Percentiles rank a stretch among this genome's conserved stretches.
Evolutionary conservation across 2,329 filamentous ascomycete species (phyloP).

Genomic region (Exophiala oligosperma): DNA sequence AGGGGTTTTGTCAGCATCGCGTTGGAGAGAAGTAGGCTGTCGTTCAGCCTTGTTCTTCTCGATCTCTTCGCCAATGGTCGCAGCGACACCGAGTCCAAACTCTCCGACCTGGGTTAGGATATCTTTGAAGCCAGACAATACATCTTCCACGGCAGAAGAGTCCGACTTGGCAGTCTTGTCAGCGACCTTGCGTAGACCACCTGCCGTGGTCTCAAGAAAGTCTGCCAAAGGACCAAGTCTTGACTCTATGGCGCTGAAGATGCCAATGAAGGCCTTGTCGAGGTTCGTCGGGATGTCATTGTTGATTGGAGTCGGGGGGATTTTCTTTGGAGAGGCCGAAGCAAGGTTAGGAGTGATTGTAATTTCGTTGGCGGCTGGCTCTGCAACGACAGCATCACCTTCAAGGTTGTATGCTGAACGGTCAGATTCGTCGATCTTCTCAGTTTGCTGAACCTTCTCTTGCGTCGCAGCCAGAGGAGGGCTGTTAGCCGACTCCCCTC

Average conservation of each 20-base stretch:
- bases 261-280: constrained; percentile 36
- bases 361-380: background rate
- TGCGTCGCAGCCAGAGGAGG: background rate
- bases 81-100: constrained; percentile 21
- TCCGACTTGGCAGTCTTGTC: constrained; percentile 39
- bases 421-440: background rate
- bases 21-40: background rate
- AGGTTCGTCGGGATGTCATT: constrained; percentile 36
- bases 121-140: constrained; percentile 39
- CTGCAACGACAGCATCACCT: background rate
- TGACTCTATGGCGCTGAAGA: constrained; percentile 38
- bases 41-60: constrained; percentile 1
- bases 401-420: background rate
- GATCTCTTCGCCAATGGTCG: constrained; percentile 12
- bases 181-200: constrained; percentile 37
- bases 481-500: background rate
- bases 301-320: background rate
- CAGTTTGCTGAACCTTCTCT: background rate
- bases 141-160: constrained; percentile 37
- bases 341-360: background rate
- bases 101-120: constrained; percentile 43
- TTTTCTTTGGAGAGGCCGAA: background rate
- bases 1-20: background rate
- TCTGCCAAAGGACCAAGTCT: constrained; percentile 39
- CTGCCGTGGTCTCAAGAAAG: constrained; percentile 40